These are phyloP conservation scores for Glutinoglossum americanum DNA, from an alignment of 495 filamentous ascomycete species.

Conservation along the genomic window DNA sequence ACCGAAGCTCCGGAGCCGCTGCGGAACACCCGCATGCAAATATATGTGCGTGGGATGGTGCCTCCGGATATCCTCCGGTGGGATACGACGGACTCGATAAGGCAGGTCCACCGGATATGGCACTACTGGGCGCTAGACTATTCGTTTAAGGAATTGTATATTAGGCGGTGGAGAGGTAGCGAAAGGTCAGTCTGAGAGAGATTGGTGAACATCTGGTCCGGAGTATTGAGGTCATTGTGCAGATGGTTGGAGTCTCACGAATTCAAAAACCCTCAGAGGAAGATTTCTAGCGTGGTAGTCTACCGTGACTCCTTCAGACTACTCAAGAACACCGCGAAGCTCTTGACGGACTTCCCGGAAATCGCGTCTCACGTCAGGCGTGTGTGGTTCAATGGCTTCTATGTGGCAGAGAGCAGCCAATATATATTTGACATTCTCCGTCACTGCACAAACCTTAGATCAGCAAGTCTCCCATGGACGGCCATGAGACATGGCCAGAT, in stretches of 20 bases:
- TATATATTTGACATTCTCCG: slow-evolving; percentile 23
- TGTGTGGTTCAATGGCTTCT: slow-evolving; percentile 33
- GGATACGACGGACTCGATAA: slow-evolving; percentile 23
- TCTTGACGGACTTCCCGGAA: slow-evolving; percentile 20
- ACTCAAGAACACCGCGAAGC: slow-evolving; percentile 22
- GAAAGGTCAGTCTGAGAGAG: slow-evolving; percentile 13
- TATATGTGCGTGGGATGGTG: slow-evolving; percentile 26
- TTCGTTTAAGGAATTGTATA: slow-evolving; percentile 25
- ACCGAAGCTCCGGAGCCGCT: slow-evolving; percentile 24
- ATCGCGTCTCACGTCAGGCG: slow-evolving; percentile 26
- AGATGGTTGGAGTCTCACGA: slow-evolving; percentile 16
- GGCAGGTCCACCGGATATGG: slow-evolving; percentile 26
- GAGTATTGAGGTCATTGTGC: background rate
- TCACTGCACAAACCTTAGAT: slow-evolving; percentile 20
- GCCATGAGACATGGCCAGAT: slow-evolving; percentile 22
- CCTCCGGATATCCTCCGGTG: slow-evolving; percentile 26
- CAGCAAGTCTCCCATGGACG: slow-evolving; percentile 31
- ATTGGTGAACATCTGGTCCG: background rate
- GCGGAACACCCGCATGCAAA: slow-evolving; percentile 20
- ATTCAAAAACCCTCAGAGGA: slow-evolving; percentile 19
- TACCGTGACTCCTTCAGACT: slow-evolving; percentile 30
- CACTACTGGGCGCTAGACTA: slow-evolving; percentile 30
- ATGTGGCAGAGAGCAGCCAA: slow-evolving; percentile 23
- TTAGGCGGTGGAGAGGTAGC: slow-evolving; percentile 28
- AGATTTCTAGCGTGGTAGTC: slow-evolving; percentile 21